Percentiles rank a stretch among this genome's conserved stretches.
Conservation (phyloP, 257 asterid genomes). For the Solanum neorickii region DNA sequence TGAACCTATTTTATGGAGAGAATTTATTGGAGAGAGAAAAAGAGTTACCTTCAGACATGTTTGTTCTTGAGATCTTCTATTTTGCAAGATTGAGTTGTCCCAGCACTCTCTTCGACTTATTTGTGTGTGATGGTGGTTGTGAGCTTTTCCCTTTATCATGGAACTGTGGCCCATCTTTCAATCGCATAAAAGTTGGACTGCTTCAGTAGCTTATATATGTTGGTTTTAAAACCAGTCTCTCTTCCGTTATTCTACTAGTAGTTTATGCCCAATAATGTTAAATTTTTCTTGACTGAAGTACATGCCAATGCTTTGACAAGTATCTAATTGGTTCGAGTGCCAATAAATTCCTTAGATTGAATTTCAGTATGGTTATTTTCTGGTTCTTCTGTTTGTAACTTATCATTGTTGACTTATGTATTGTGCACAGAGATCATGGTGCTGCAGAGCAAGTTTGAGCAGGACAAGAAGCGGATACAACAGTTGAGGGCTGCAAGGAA, state of each 20-base stretch:
- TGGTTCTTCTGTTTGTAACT: neutral
- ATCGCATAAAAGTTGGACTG: neutral
- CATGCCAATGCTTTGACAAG: neutral
- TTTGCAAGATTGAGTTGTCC: neutral
- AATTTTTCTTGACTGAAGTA: neutral
- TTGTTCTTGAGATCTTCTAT: neutral
- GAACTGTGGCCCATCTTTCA: neutral
- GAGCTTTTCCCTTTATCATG: neutral
- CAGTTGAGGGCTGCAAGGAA: conserved; percentile 81
- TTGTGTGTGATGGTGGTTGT: neutral
- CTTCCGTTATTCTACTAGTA: neutral
- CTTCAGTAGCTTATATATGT: neutral
- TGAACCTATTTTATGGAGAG: neutral
- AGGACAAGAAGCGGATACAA: conserved; percentile 87
- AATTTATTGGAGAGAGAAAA: neutral
- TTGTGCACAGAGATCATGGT: conserved; percentile 60
- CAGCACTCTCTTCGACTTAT: neutral
- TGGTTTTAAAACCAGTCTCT: neutral
- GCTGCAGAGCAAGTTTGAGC: conserved; percentile 88
- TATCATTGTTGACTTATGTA: neutral
- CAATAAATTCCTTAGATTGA: neutral
- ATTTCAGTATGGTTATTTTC: neutral
- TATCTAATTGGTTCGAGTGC: neutral
- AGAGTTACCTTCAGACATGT: neutral
- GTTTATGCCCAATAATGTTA: neutral